phyloP scores from a whole-genome alignment of 495 filamentous ascomycete genomes.

The Talaromyces borbonicus region DNA sequence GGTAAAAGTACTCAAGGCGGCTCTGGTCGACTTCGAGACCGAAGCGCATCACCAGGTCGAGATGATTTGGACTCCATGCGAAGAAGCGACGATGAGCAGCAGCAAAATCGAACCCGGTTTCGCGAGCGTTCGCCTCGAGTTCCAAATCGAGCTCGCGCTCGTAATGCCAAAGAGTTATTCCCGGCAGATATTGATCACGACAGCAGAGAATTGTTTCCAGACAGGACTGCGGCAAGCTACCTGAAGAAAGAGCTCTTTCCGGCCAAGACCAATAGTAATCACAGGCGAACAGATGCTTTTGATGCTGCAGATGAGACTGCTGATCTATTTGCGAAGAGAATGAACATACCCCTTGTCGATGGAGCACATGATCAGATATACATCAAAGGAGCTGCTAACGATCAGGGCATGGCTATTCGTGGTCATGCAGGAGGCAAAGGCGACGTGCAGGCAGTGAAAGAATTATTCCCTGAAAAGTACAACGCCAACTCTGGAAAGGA shows the following conservation, averaged over 20 bases:
- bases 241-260: conserved; percentile 64
- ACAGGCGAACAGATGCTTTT: conserved; percentile 55
- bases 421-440: conserved; percentile 42
- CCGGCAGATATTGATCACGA: conserved; percentile 17
- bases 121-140: conserved; percentile 32
- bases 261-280: conserved; percentile 44
- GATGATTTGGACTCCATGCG: conserved; percentile 49
- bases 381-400: conserved; percentile 53
- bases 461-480: conserved; percentile 62
- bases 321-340: conserved; percentile 43
- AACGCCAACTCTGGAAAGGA: conserved; percentile 59
- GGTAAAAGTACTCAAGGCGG: conserved; percentile 7
- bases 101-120: conserved; percentile 27
- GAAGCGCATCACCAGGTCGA: conserved; percentile 62
- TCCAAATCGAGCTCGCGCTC: conserved; percentile 13
- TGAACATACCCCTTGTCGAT: conserved; percentile 43
- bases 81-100: conserved; percentile 31
- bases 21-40: conserved; percentile 42
- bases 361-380: conserved; percentile 35
- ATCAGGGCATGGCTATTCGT: conserved; percentile 56
- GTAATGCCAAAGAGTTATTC: conserved; percentile 39
- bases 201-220: conserved; percentile 38
- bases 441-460: conserved; percentile 45
- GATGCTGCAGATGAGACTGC: conserved; percentile 55
- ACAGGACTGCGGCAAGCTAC: conserved; percentile 35